Evolutionary conservation across 2,329 filamentous ascomycete genomes (phyloP).

Genomic region (Seiridium unicorne): DNA sequence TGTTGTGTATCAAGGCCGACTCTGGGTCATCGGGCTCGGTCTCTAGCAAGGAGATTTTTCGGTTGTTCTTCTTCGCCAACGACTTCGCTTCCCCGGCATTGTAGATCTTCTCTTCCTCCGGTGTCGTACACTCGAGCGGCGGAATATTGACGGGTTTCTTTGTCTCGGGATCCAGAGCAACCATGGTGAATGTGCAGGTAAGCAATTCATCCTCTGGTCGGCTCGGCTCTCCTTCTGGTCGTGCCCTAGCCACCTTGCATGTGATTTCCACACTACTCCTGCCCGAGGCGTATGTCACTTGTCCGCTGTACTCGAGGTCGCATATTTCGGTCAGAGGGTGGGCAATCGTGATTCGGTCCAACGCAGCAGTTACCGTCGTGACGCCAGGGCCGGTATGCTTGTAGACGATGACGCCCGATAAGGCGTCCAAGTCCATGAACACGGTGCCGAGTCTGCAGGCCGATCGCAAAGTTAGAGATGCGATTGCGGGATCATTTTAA

Average conservation of each 20-base stretch:
- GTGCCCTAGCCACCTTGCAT: constrained; percentile 68
- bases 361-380: constrained; percentile 47
- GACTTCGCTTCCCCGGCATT: constrained; percentile 59
- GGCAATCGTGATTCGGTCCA: constrained; percentile 56
- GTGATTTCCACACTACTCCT: constrained; percentile 73
- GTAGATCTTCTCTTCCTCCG: constrained; percentile 64
- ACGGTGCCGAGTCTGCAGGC: constrained; percentile 61
- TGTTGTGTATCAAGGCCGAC: constrained; percentile 68
- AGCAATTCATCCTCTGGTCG: constrained; percentile 42
- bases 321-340: constrained; percentile 75
- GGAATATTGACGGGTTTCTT: constrained; percentile 63
- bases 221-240: constrained; percentile 53
- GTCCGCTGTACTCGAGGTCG: constrained; percentile 68
- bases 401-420: constrained; percentile 75
- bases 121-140: constrained; percentile 55
- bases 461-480: background rate
- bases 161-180: constrained; percentile 66
- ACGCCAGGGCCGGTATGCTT: constrained; percentile 60
- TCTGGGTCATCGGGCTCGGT: constrained; percentile 70
- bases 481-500: background rate
- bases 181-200: constrained; percentile 69
- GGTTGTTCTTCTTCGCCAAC: constrained; percentile 59
- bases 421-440: constrained; percentile 77
- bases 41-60: constrained; percentile 61
- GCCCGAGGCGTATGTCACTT: constrained; percentile 67